A percentile compares a stretch with the other conserved stretches of the same genome.
phyloP scores from a whole-genome alignment of 2,329 filamentous ascomycete genomes.

The Trichoderma endophyticum region DNA sequence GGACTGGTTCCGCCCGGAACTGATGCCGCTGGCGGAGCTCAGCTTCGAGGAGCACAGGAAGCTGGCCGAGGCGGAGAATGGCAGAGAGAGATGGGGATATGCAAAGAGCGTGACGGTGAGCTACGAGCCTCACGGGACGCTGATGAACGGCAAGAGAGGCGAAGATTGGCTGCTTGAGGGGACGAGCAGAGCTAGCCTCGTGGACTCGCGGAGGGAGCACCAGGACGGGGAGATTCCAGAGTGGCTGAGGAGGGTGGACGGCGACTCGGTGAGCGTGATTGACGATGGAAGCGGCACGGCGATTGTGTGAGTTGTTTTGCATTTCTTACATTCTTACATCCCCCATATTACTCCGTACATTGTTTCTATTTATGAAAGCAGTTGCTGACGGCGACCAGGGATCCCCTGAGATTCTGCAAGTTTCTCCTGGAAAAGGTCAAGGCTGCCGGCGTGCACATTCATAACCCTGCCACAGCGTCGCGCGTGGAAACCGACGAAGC shows the following conservation, averaged over 20 bases:
- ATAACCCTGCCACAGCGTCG: slow-evolving; percentile 60
- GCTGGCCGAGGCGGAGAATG: slow-evolving; percentile 59
- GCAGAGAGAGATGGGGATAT: slow-evolving; percentile 52
- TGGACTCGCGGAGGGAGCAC: slow-evolving; percentile 30
- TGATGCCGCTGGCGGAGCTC: slow-evolving; percentile 59
- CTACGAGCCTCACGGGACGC: slow-evolving; percentile 37
- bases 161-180: slow-evolving; percentile 67
- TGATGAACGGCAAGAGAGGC: slow-evolving; percentile 40
- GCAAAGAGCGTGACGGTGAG: slow-evolving; percentile 56
- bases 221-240: slow-evolving; percentile 33
- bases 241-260: slow-evolving; percentile 40
- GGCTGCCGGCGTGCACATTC: slow-evolving; percentile 60
- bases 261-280: slow-evolving; percentile 59
- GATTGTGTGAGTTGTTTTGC: slow-evolving; percentile 55
- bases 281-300: slow-evolving; percentile 59
- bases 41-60: slow-evolving; percentile 67
- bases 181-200: slow-evolving; percentile 57
- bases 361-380: not conserved
- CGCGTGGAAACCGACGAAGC: slow-evolving; percentile 49
- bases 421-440: slow-evolving; percentile 60
- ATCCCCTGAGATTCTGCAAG: slow-evolving; percentile 63
- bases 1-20: slow-evolving; percentile 65
- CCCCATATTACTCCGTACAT: too few relatives aligned
- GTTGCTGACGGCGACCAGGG: slow-evolving; percentile 39
- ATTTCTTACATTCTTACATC: not conserved